Percentiles rank a stretch among this genome's conserved stretches.
Evolutionary conservation across 2,329 filamentous ascomycete species (phyloP).

Genomic region (Scopulariopsis brevicaulis): DNA sequence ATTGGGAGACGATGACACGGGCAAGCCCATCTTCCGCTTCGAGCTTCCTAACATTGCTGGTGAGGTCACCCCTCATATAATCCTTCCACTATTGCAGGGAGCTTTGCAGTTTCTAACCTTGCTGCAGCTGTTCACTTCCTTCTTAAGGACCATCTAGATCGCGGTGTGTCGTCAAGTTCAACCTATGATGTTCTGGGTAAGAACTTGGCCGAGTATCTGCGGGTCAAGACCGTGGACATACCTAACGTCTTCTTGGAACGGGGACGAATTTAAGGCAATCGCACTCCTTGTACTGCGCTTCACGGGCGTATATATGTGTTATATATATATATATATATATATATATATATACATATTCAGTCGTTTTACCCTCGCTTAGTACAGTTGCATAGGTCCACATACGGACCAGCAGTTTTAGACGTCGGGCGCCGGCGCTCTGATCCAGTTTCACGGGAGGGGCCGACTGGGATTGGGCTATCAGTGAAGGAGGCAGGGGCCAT

Average conservation of each 20-base stretch:
- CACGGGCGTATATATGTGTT: background rate
- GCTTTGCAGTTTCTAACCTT: conserved; percentile 6
- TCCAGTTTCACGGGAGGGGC: no score
- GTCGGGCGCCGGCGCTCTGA: no score
- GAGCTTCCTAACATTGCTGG: conserved; percentile 25
- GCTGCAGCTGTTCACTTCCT: conserved; percentile 20
- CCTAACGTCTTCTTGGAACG: conserved; percentile 28
- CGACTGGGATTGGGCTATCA: no score
- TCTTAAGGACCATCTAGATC: conserved; percentile 32
- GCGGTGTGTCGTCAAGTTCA: conserved; percentile 27
- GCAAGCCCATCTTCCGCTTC: conserved; percentile 27
- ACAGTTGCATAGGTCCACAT: no score
- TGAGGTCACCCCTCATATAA: conserved; percentile 5
- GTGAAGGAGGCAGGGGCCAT: no score
- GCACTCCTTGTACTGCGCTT: background rate
- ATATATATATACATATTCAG: no score
- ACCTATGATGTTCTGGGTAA: conserved; percentile 33
- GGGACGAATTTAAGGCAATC: conserved; percentile 15
- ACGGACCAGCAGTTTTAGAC: no score
- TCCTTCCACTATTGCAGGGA: conserved; percentile 11
- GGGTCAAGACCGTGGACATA: conserved; percentile 30
- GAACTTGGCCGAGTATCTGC: conserved; percentile 30
- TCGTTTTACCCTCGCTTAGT: no score
- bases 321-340: no score
- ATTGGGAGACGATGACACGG: conserved; percentile 23